Base-by-base conservation (phyloP, 2,329 filamentous ascomycete genomes). In the Chaetomiaceae sp. region DNA sequence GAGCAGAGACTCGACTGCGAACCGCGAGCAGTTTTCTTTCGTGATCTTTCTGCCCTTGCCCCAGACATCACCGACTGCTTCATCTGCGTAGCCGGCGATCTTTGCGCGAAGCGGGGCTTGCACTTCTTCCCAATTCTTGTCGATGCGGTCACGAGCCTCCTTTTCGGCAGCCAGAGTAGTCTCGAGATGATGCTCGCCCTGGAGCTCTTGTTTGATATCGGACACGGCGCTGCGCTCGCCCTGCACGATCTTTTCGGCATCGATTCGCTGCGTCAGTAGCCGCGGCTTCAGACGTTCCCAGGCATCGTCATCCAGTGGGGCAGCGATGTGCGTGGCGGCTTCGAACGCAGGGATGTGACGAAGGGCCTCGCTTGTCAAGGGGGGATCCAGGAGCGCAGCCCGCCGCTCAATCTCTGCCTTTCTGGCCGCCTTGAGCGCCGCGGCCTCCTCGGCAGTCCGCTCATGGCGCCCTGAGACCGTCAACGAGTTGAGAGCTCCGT, bases 271-370 rank as follows among this genome's bases (percentile, higher is more conserved):
- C 20, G 79, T 77, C 31, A 88, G 69, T 14, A 92, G 73, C 55
- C 84, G 82, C 45, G 84, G 82, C 61, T 83, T 82, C 33, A 91
- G 73, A 48, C 85, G 71, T 47, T 81, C 78, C 88, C 88, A 92
- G 3, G 84, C 81, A 51, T 75, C 73, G 55, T 90, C 85, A 59
- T 81, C 84, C 61, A 92, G 72, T 19, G 84, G 83, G 22, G 80
- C 77, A 9, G 81, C 80, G 34, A 89, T 86, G 58, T 88, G 82
- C 42, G 88, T 78, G 27, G 88, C 84, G 34, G 85, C 86, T 64
- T 86, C 82, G 67, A 90, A 92, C 1, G 87, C 83, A 43, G 87
- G 79, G 69, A 90, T 88, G 63, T 86, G 83, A 51, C 78, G 78
- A 53, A 91, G 73, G 38, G 88, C 75, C 59, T 75, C 77, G 36